Evolutionary conservation across 805 yeast species (phyloP).

Genomic region (Wickerhamiella siamensis): DNA sequence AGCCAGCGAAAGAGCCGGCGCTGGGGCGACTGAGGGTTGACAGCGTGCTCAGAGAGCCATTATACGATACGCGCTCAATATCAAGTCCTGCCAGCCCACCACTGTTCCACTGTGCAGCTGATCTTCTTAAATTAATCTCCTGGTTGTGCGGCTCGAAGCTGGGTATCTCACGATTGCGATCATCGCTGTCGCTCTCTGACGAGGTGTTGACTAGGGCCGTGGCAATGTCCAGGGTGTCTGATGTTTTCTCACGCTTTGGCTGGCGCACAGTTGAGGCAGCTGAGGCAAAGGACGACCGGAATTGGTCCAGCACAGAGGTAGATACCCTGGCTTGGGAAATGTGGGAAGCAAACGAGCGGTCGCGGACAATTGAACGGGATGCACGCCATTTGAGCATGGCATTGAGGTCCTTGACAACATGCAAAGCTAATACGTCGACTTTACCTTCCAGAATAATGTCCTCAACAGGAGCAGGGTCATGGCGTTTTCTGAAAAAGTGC

Average conservation of each 20-base stretch:
- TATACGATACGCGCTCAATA: constrained; percentile 5
- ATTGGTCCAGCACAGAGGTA: neutral
- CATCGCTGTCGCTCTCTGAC: constrained; percentile 1
- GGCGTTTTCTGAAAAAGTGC: neutral
- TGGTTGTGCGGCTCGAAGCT: neutral
- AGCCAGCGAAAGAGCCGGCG: neutral
- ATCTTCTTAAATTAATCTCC: constrained; percentile 2
- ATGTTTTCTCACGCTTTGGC: constrained; percentile 3
- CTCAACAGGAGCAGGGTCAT: neutral
- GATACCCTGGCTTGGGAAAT: neutral
- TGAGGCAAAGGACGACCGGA: neutral
- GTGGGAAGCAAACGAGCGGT: neutral
- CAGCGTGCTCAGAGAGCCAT: constrained; percentile 5
- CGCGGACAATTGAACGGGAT: neutral
- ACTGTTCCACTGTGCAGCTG: constrained; percentile 1
- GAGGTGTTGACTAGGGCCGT: neutral
- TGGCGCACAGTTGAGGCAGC: neutral
- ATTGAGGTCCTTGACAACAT: constrained; percentile 22
- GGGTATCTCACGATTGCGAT: neutral
- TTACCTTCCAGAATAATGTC: constrained; percentile 15
- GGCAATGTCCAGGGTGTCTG: constrained; percentile 4
- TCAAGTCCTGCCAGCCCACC: neutral
- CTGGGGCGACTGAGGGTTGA: constrained; percentile 1
- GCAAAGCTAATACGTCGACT: constrained; percentile 23
- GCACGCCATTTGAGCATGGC: constrained; percentile 2